Base-by-base conservation (phyloP, 805 yeast genomes). In the Candida boleticola region DNA sequence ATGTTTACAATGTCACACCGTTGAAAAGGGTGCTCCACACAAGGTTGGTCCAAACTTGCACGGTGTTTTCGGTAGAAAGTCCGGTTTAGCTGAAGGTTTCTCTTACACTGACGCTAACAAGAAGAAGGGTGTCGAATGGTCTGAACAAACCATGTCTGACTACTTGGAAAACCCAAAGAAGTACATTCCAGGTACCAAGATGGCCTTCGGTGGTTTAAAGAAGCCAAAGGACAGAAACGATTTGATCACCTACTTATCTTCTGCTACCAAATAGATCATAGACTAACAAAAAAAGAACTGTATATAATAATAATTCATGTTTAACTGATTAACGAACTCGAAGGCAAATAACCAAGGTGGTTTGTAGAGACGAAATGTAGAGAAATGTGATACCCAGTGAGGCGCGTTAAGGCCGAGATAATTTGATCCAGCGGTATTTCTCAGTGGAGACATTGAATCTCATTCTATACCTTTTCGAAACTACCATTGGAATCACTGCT, bases 151-250 rank as follows among this genome's bases (percentile, higher is more conserved):
- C 70, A 80, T 93, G 85, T 79, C 85, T 59, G 96, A 87, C 71
- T 93, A 93, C 85, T 82, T 93, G 73, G 95, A 86, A 76, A 93
- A 93, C 87, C 99, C 99, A 77, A 93, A 93, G 95, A 93, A 93
- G 79, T 93, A 89, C 80, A 89, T 93, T 59, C 99, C 99, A 68
- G 99, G 99, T 73, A 93, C 98, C 79, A 93, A 93, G 86, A 93
- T 93, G 99, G 98, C 99, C 54, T 93, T 92, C 63, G 99, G 97
- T 77, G 99, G 99, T 78, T 82, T 93, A 74, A 93, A 93, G 90
- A 93, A 93, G 82, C 84, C 89, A 54, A 92, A 89, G 85, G 99
- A 93, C 80, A 89, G 98, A 84, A 87, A 88, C 77, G 98, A 93
- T 71, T 77, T 93, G 71, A 74, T 92, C 63, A 81, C 98, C 60